phyloP scores from a whole-genome alignment of 306 rosid genomes.

The Gynostemma pentaphyllum region DNA sequence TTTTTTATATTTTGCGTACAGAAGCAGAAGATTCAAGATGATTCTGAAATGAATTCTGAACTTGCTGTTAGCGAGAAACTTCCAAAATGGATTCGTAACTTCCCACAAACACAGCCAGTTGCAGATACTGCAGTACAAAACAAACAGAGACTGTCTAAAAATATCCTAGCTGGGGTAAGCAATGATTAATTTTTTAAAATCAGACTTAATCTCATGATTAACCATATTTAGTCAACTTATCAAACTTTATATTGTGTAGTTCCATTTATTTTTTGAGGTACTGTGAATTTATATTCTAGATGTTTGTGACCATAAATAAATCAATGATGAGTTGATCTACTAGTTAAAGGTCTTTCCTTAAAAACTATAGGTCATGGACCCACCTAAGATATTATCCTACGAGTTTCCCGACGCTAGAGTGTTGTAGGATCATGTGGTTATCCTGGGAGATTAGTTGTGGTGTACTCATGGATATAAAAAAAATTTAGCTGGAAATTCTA shows the following conservation, averaged over 20 bases:
- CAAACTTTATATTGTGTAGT: background rate
- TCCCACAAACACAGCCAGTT: conserved; percentile 57
- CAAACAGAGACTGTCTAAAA: conserved; percentile 40
- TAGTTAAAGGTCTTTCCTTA: no score
- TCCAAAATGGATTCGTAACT: conserved; percentile 43
- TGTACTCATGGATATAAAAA: no score
- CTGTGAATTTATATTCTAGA: no score
- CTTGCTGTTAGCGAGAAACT: conserved; percentile 18
- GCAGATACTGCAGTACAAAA: conserved; percentile 15
- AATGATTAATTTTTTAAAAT: background rate
- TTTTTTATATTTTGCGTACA: conserved; percentile 27
- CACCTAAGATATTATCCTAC: no score
- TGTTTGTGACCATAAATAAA: no score
- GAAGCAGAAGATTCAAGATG: conserved; percentile 59
- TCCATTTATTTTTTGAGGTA: no score
- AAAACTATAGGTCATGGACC: no score
- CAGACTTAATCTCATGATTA: conserved; percentile 7
- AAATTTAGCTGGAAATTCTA: no score
- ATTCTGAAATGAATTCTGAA: conserved; percentile 17
- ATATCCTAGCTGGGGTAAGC: conserved; percentile 54
- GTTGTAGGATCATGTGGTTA: no score
- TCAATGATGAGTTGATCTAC: no score
- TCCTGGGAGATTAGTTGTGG: no score
- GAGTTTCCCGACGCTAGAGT: no score
- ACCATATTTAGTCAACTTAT: background rate